These are phyloP conservation scores for Pichiaceae sp. DNA, from an alignment of 1,139 yeast genomes.

Conservation along the genomic window DNA sequence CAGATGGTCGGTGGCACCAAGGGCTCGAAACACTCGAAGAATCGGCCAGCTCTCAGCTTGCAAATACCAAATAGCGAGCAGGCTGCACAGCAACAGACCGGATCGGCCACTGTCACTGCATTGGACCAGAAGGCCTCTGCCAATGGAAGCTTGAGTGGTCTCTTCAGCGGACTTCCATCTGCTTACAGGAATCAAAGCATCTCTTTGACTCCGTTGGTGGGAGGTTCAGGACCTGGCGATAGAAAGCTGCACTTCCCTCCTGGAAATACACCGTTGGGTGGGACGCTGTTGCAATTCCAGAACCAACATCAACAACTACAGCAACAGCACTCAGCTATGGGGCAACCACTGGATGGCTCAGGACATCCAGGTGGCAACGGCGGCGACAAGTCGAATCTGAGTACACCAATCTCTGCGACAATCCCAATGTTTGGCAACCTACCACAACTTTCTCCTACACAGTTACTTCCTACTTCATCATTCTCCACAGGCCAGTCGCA, in stretches of 20 bases:
- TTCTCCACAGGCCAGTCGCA: constrained; percentile 11
- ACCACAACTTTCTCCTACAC: constrained; percentile 23
- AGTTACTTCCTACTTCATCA: constrained; percentile 19
- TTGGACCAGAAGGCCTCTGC: background rate
- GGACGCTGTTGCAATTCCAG: background rate
- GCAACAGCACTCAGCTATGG: background rate
- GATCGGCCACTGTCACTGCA: background rate
- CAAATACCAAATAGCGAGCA: constrained; percentile 16
- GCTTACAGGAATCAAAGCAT: constrained; percentile 2
- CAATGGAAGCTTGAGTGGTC: background rate
- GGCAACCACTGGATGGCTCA: constrained; percentile 5
- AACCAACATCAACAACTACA: background rate
- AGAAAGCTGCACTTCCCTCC: constrained; percentile 14
- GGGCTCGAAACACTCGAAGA: constrained; percentile 6
- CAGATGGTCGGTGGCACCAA: constrained; percentile 1
- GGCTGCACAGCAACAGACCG: background rate
- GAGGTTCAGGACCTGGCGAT: constrained; percentile 6
- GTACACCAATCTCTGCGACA: constrained; percentile 22
- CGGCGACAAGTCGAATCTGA: constrained; percentile 3
- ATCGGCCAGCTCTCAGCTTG: constrained; percentile 23
- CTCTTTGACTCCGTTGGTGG: constrained; percentile 3
- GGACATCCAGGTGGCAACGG: background rate
- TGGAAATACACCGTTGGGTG: constrained; percentile 7
- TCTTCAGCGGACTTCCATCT: background rate
- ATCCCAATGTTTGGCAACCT: constrained; percentile 17